phyloP scores from a whole-genome alignment of 345 rosid genomes.

The Citrus mangshanensis region DNA sequence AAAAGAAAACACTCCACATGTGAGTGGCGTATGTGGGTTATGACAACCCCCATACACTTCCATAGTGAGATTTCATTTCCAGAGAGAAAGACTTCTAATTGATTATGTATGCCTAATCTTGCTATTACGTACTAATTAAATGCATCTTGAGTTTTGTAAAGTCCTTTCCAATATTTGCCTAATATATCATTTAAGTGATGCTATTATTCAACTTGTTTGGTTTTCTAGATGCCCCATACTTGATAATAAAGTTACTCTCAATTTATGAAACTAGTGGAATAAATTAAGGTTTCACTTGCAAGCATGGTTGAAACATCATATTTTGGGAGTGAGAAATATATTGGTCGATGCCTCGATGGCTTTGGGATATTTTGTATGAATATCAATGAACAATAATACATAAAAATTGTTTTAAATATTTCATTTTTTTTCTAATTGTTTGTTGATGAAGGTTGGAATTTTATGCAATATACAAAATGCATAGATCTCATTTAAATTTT shows the following conservation, averaged over 20 bases:
- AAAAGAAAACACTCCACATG: no score
- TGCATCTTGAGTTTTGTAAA: not conserved
- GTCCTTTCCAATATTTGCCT: not conserved
- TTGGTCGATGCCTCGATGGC: no score
- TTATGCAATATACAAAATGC: not conserved
- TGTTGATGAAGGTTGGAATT: not conserved
- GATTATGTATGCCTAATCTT: not conserved
- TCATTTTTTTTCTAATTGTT: not conserved
- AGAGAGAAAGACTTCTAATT: not conserved
- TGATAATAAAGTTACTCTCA: not conserved
- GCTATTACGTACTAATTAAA: not conserved
- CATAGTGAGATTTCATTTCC: no score
- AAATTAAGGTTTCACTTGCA: not conserved
- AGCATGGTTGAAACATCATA: constrained; percentile 4
- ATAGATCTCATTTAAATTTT: not conserved
- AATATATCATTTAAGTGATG: constrained; percentile 5
- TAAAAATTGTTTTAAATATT: not conserved
- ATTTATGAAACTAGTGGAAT: not conserved
- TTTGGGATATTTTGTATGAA: not conserved
- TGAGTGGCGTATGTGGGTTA: no score
- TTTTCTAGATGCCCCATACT: not conserved
- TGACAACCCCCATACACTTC: no score
- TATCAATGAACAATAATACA: not conserved
- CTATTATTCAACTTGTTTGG: not conserved
- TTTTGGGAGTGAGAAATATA: not conserved